phyloP scores from a whole-genome alignment of 768 basidiomycete species.

The Hortiboletus campestris region DNA sequence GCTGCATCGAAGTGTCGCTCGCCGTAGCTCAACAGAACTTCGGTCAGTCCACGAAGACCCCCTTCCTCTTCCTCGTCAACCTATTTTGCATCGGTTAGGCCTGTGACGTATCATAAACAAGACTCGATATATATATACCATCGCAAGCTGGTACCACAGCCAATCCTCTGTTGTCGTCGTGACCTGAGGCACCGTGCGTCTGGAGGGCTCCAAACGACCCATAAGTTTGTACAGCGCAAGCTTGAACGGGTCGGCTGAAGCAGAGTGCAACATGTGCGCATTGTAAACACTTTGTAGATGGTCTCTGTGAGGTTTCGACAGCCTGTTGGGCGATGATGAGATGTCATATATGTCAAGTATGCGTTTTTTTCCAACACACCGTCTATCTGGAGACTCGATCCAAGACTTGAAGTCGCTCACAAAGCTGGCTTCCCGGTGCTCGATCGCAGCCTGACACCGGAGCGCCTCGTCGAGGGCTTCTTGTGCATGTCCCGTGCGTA shows the following conservation, averaged over 20 bases:
- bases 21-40: conserved; percentile 74
- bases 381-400: conserved; percentile 77
- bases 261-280: conserved; percentile 85
- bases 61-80: conserved; percentile 82
- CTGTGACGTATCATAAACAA: background rate
- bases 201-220: conserved; percentile 82
- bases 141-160: conserved; percentile 95
- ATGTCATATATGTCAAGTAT: background rate
- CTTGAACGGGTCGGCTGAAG: conserved; percentile 92
- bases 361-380: conserved; percentile 40
- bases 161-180: conserved; percentile 96
- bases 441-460: conserved; percentile 66
- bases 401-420: conserved; percentile 79
- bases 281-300: conserved; percentile 80
- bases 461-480: conserved; percentile 81
- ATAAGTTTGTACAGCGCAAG: conserved; percentile 94
- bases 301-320: conserved; percentile 74
- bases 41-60: conserved; percentile 69
- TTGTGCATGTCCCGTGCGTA: conserved; percentile 77
- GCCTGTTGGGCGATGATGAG: conserved; percentile 35
- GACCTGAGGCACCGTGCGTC: conserved; percentile 77
- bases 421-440: conserved; percentile 80
- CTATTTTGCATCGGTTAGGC: conserved; percentile 33
- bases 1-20: conserved; percentile 77
- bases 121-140: conserved; percentile 43